A percentile compares a stretch with the other conserved stretches of the same genome.
These are phyloP conservation scores for Voacanga thouarsii DNA, from an alignment of 257 asterid genomes.

Conservation along the genomic window DNA sequence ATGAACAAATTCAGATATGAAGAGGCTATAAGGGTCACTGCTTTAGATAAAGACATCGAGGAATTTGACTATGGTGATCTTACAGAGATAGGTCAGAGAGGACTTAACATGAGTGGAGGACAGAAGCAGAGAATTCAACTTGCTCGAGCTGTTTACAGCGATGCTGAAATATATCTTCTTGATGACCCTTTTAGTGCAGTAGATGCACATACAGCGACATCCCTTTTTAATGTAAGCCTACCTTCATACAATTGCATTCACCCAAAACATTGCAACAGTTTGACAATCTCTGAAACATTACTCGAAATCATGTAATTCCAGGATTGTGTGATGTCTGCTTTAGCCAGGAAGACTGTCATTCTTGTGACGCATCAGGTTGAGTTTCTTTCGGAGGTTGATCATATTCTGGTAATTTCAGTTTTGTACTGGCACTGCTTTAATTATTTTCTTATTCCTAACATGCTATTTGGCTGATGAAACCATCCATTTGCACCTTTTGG, in stretches of 20 bases:
- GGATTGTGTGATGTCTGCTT: conserved; percentile 71
- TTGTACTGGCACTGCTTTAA: neutral
- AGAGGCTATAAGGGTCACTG: conserved; percentile 51
- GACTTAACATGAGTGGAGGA: conserved; percentile 82
- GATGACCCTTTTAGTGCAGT: conserved; percentile 94
- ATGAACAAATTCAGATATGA: conserved; percentile 52
- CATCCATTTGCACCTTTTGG: conserved; percentile 7
- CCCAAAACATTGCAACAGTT: neutral
- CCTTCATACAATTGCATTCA: neutral
- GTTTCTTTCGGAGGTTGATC: conserved; percentile 57
- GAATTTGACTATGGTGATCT: conserved; percentile 65
- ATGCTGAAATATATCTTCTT: conserved; percentile 67
- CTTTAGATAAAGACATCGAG: conserved; percentile 67
- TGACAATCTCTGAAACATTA: neutral
- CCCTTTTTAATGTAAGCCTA: conserved; percentile 58
- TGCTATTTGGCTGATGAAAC: neutral
- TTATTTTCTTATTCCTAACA: neutral
- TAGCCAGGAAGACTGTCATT: conserved; percentile 61
- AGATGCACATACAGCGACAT: conserved; percentile 79
- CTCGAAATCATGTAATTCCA: conserved; percentile 19
- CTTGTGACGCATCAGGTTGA: conserved; percentile 88
- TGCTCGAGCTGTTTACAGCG: conserved; percentile 74
- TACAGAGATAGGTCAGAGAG: conserved; percentile 85
- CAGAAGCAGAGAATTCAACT: conserved; percentile 84
- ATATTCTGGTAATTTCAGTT: conserved; percentile 52